Conservation (phyloP, 139 green algal species). For the Eudorina sp. region DNA sequence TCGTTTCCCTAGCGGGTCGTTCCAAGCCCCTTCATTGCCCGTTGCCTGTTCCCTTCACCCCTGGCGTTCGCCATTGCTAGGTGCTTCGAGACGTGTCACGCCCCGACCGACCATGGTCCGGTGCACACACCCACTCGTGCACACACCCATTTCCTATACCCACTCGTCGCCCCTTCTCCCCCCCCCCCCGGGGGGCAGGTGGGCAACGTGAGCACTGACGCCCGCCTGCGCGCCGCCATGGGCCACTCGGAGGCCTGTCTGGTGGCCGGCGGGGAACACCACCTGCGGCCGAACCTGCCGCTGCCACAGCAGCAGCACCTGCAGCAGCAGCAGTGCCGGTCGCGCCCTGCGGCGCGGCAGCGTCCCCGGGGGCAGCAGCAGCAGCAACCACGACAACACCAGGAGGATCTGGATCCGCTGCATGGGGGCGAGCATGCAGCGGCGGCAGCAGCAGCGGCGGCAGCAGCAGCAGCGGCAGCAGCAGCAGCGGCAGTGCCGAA, state of each 20-base stretch:
- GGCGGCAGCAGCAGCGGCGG: neutral
- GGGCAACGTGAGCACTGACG: constrained; percentile 26
- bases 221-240: neutral
- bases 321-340: neutral
- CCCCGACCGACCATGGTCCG: too few species aligned
- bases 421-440: too few species aligned
- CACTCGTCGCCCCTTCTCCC: neutral
- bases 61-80: too few species aligned
- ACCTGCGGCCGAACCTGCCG: neutral
- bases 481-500: neutral
- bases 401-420: too few species aligned
- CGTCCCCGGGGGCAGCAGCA: neutral
- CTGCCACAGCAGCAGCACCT: neutral
- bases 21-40: too few species aligned
- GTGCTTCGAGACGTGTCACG: too few species aligned
- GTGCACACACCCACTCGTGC: too few species aligned
- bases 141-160: too few species aligned
- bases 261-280: neutral
- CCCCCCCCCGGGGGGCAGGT: neutral
- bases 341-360: neutral
- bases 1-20: too few species aligned
- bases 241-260: neutral
- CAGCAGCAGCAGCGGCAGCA: neutral
- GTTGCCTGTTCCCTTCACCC: too few species aligned
- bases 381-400: too few species aligned